Base-by-base conservation (phyloP, 2,329 filamentous ascomycete genomes). In the Fusarium xylarioides region DNA sequence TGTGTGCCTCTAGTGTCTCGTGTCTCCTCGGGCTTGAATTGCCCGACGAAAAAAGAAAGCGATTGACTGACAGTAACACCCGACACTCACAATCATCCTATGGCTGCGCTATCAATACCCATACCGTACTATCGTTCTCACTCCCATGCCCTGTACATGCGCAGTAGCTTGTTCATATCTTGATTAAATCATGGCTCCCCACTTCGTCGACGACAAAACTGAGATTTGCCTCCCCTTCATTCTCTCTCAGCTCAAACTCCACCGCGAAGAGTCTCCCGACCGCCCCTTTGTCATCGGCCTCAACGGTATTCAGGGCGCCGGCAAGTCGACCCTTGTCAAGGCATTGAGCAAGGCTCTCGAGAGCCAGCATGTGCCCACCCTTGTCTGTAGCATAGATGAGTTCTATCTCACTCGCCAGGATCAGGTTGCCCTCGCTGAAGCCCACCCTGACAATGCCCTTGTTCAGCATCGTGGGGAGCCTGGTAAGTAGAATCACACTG, bases 291-390 rank as follows among this genome's bases (percentile, higher is more conserved):
- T 97, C 80, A 87, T 98, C 71, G 95, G 95, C 52, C 88, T 98
- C 77, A 97, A 97, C 77, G 95, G 95, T 68, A 90, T 97, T 34
- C 95, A 98, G 83, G 95, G 95, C 68, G 92, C 93, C 42, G 95
- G 95, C 75, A 98, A 98, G 85, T 97, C 95, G 7, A 97, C 95
- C 18, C 88, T 97, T 77, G 95, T 95, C 42, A 87, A 87, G 42
- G 86, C 88, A 9, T 88, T 97, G 47, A 87, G 90, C 73, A 80
- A 85, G 26, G 89, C 88, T 19, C 88, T 95, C 42, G 85, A 88
- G 52, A 81, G 85, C 19, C 77, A 82, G 35, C 86, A 91, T 77
- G 86, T 87, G 26, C 86, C 93, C 30, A 92, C 92, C 6, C 85
- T 93, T 54, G 91, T 94, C 59, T 88, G 94, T 81, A 95, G 93